phyloP scores from a whole-genome alignment of 495 filamentous ascomycete species.

The Durotheca rogersii region DNA sequence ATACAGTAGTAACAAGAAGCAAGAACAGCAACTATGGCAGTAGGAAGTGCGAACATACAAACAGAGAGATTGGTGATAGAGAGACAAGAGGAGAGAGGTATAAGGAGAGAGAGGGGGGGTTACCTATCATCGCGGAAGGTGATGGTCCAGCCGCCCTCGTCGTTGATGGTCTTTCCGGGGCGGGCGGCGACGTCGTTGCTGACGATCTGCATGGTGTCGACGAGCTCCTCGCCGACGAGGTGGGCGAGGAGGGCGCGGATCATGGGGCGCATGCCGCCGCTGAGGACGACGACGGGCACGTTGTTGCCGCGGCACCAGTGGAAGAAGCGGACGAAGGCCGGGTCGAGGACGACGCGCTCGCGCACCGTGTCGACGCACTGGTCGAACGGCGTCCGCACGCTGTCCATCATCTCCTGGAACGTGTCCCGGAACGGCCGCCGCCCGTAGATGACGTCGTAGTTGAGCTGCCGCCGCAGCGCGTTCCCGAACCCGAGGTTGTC shows the following conservation, averaged over 20 bases:
- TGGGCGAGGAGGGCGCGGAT: slow-evolving; percentile 79
- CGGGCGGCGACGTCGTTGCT: slow-evolving; percentile 72
- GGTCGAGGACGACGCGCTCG: slow-evolving; percentile 84
- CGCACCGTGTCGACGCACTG: slow-evolving; percentile 73
- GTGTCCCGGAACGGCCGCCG: slow-evolving; percentile 74
- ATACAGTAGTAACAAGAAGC: background rate
- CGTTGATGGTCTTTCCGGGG: slow-evolving; percentile 72
- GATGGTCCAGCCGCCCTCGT: slow-evolving; percentile 81
- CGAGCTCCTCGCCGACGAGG: slow-evolving; percentile 70
- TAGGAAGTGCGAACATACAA: too few species aligned
- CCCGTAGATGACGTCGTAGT: slow-evolving; percentile 68
- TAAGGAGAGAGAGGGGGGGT: background rate
- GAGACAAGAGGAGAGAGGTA: background rate
- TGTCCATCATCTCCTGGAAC: slow-evolving; percentile 87
- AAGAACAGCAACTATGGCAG: background rate
- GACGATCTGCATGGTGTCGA: slow-evolving; percentile 76
- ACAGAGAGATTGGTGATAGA: background rate
- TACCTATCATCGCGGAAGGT: slow-evolving; percentile 84
- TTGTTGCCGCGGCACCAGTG: slow-evolving; percentile 75
- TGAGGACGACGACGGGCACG: slow-evolving; percentile 87
- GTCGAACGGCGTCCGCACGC: slow-evolving; percentile 72
- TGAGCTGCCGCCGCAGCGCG: slow-evolving; percentile 63
- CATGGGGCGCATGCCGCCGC: slow-evolving; percentile 87
- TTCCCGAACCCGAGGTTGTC: slow-evolving; percentile 86
- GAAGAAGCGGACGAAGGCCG: slow-evolving; percentile 82